Conservation (phyloP, 768 basidiomycete species). For the Podaxis sp. region DNA sequence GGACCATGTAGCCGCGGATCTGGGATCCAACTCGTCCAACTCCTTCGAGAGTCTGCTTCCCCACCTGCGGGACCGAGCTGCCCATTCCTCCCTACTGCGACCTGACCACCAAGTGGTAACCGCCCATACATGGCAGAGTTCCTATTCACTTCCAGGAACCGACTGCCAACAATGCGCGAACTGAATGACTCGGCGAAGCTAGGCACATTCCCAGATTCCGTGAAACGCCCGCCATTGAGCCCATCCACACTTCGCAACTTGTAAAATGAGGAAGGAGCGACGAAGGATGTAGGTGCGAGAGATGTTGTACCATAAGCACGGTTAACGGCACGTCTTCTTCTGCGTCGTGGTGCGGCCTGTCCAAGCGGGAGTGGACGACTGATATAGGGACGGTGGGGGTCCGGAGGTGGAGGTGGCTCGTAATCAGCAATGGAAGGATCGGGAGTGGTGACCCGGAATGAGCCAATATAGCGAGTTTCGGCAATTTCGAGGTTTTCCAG, state of each 20-base stretch:
- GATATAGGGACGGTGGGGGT: conserved; percentile 54
- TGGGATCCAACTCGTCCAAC: conserved; percentile 44
- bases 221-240: conserved; percentile 57
- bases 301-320: conserved; percentile 67
- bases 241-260: conserved; percentile 62
- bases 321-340: conserved; percentile 51
- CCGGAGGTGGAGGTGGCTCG: conserved; percentile 38
- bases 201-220: conserved; percentile 40
- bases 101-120: conserved; percentile 59
- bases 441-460: conserved; percentile 70
- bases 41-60: conserved; percentile 14
- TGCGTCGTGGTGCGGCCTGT: conserved; percentile 30
- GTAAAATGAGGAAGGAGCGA: conserved; percentile 80
- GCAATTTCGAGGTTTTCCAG: conserved; percentile 80
- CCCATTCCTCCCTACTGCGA: conserved; percentile 51
- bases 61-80: conserved; percentile 39
- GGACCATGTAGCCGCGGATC: conserved; percentile 56
- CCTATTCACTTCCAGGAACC: conserved; percentile 71
- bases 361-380: conserved; percentile 65
- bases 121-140: conserved; percentile 56
- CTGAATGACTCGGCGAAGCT: conserved; percentile 59
- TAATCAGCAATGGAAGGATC: conserved; percentile 69
- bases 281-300: conserved; percentile 74
- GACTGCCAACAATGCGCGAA: conserved; percentile 62
- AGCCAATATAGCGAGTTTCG: conserved; percentile 74